phyloP scores from a whole-genome alignment of 2,329 filamentous ascomycete species.

The Plectosphaerella cucumerina region DNA sequence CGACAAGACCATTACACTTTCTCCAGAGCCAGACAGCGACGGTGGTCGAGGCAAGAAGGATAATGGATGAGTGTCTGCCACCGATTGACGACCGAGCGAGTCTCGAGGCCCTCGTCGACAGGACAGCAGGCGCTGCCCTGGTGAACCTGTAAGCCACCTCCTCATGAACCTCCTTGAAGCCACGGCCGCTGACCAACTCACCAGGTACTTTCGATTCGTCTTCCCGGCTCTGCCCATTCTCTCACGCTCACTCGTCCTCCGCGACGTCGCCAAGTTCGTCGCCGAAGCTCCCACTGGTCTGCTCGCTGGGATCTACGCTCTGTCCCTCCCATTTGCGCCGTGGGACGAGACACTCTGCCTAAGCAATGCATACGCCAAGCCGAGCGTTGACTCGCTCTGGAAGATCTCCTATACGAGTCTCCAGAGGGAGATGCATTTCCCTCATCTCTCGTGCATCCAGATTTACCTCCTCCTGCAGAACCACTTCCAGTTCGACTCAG shows the following conservation, averaged over 20 bases:
- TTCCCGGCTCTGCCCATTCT: conserved; percentile 15
- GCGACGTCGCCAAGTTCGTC: conserved; percentile 9
- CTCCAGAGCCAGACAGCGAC: conserved; percentile 8
- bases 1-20: conserved; percentile 10
- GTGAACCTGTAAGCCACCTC: conserved; percentile 10
- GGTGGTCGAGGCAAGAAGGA: conserved; percentile 3
- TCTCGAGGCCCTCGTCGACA: conserved; percentile 9
- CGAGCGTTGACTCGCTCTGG: conserved; percentile 11
- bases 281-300: conserved; percentile 10
- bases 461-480: conserved; percentile 12
- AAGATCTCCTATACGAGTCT: conserved; percentile 10
- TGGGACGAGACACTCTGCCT: conserved; percentile 16
- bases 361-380: conserved; percentile 14
- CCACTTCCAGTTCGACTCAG: conserved; percentile 10
- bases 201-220: conserved; percentile 10
- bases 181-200: background rate
- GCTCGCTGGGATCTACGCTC: conserved; percentile 13
- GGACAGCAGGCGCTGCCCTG: conserved; percentile 8
- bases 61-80: conserved; percentile 6
- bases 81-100: conserved; percentile 5
- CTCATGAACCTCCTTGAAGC: background rate
- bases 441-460: conserved; percentile 11
- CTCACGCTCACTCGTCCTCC: conserved; percentile 8
- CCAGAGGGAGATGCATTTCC: conserved; percentile 13
- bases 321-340: conserved; percentile 12